These are phyloP conservation scores for Sutorius eximius DNA, from an alignment of 1,284 basidiomycete species.

Conservation along the genomic window DNA sequence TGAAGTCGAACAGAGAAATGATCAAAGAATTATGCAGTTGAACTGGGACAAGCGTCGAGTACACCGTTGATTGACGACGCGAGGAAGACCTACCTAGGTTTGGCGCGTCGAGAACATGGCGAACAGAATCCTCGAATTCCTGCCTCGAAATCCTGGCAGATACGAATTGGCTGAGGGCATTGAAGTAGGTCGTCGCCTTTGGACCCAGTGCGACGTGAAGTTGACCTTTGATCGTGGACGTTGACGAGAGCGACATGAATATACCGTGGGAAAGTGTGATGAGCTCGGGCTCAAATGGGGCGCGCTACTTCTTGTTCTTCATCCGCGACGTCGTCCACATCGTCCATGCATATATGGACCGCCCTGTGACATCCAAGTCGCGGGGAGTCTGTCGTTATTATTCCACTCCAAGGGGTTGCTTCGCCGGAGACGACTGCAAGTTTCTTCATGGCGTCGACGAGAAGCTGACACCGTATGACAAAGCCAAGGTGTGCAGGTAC, in stretches of 20 bases:
- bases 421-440: slow-evolving; percentile 64
- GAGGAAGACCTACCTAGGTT: slow-evolving; percentile 49
- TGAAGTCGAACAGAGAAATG: slow-evolving; percentile 77
- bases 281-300: neutral
- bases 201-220: slow-evolving; percentile 59
- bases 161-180: slow-evolving; percentile 62
- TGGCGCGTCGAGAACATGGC: slow-evolving; percentile 60
- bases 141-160: slow-evolving; percentile 64
- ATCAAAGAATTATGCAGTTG: slow-evolving; percentile 80
- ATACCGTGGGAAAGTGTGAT: slow-evolving; percentile 22
- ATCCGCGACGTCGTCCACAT: slow-evolving; percentile 4
- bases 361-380: slow-evolving; percentile 61
- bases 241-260: slow-evolving; percentile 72
- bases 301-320: neutral
- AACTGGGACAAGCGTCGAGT: slow-evolving; percentile 41
- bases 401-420: slow-evolving; percentile 60
- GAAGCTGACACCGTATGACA: slow-evolving; percentile 64
- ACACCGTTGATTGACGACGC: neutral
- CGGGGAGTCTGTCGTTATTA: slow-evolving; percentile 67
- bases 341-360: slow-evolving; percentile 37
- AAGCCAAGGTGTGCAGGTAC: slow-evolving; percentile 64
- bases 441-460: slow-evolving; percentile 60
- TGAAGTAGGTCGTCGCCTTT: slow-evolving; percentile 63
- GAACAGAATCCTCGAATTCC: slow-evolving; percentile 74
- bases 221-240: slow-evolving; percentile 69